phyloP scores from a whole-genome alignment of 257 asterid species.

The Jacaranda mimosifolia region DNA sequence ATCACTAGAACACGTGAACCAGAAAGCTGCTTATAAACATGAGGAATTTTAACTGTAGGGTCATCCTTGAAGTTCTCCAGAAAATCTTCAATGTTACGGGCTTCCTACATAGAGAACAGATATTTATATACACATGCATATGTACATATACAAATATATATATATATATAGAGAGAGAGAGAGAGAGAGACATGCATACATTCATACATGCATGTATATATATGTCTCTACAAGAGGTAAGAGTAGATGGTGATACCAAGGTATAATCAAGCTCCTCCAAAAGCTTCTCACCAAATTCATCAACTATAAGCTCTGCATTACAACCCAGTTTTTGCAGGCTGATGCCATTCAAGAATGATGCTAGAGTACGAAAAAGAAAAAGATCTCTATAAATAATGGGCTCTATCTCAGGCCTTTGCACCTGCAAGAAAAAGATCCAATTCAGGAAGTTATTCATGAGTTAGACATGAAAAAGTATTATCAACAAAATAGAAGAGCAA shows the following conservation, averaged over 20 bases:
- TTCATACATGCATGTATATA: background rate
- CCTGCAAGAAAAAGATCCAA: slow-evolving; percentile 60
- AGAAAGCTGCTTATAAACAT: slow-evolving; percentile 81
- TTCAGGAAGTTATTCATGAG: slow-evolving; percentile 27
- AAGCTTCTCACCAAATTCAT: slow-evolving; percentile 98
- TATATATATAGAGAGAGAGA: background rate
- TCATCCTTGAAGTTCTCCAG: slow-evolving; percentile 95
- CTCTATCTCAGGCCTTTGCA: slow-evolving; percentile 96
- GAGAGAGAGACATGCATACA: background rate
- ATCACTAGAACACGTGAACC: slow-evolving; percentile 95
- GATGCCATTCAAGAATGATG: slow-evolving; percentile 96
- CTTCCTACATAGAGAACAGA: slow-evolving; percentile 61
- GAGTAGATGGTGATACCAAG: slow-evolving; percentile 65
- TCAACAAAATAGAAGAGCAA: slow-evolving; percentile 6
- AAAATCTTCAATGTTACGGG: slow-evolving; percentile 97
- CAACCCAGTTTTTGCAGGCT: slow-evolving; percentile 97
- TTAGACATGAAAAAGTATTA: slow-evolving; percentile 24
- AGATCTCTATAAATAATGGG: slow-evolving; percentile 98
- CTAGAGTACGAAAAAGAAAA: slow-evolving; percentile 96
- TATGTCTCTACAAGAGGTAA: background rate
- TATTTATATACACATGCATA: background rate
- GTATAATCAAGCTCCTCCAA: slow-evolving; percentile 98
- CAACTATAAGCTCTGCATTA: slow-evolving; percentile 96
- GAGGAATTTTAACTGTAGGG: slow-evolving; percentile 96
- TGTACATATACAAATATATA: background rate